Conservation (phyloP, 441 rosid species). For the Adansonia madagascariensis region DNA sequence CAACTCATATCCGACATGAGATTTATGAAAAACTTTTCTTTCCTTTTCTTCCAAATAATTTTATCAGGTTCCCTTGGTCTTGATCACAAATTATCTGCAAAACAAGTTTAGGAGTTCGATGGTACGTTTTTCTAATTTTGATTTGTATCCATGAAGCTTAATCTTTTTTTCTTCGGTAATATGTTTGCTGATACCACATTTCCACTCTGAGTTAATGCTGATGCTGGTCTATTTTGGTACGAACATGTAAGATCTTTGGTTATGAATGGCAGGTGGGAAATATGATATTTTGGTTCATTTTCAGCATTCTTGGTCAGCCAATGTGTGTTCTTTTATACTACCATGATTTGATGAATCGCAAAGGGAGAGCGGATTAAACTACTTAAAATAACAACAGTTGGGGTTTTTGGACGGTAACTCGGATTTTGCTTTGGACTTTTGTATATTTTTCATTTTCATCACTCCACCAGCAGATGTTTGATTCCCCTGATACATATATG, state of each 20-base stretch:
- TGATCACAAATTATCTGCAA: constrained; percentile 28
- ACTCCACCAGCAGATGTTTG: constrained; percentile 19
- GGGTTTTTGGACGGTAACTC: background rate
- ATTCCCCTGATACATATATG: background rate
- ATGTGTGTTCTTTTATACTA: constrained; percentile 92
- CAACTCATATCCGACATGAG: background rate
- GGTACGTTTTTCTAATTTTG: constrained; percentile 15
- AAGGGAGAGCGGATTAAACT: constrained; percentile 40
- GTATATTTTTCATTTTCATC: background rate
- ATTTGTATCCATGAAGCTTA: background rate
- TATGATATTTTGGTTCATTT: constrained; percentile 91
- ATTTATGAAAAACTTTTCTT: background rate
- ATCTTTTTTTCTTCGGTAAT: background rate
- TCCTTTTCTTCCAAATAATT: background rate
- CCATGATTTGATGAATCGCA: constrained; percentile 93
- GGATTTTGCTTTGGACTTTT: constrained; percentile 4
- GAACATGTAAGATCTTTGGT: background rate
- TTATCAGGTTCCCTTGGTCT: constrained; percentile 31
- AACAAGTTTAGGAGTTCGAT: constrained; percentile 28
- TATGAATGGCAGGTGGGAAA: constrained; percentile 73
- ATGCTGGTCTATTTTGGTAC: background rate
- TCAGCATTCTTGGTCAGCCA: constrained; percentile 97
- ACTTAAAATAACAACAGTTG: background rate
- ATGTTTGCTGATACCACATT: background rate
- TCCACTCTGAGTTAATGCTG: background rate